These are phyloP conservation scores for Fusarium agapanthi DNA, from an alignment of 2,329 filamentous ascomycete species.

Conservation along the genomic window DNA sequence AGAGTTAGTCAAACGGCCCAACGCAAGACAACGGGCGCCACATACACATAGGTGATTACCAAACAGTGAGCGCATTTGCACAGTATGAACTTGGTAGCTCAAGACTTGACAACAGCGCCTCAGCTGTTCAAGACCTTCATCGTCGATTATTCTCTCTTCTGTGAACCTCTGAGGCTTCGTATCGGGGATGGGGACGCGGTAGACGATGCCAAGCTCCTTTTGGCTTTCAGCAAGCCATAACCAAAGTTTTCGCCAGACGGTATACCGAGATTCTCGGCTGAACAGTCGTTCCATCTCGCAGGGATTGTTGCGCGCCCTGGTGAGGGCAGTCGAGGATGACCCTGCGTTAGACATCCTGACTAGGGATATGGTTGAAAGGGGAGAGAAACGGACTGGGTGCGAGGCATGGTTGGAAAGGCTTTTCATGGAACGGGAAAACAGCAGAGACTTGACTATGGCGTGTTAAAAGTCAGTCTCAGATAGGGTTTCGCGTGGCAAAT, in stretches of 20 bases:
- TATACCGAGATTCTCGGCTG: background rate
- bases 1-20: background rate
- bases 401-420: background rate
- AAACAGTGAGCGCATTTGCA: background rate
- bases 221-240: background rate
- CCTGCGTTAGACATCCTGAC: background rate
- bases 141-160: background rate
- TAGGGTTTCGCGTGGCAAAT: background rate
- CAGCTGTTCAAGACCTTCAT: background rate
- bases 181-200: background rate
- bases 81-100: rapidly evolving
- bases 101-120: background rate
- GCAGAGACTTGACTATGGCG: no score
- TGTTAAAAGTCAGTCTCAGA: no score
- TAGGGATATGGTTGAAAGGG: background rate
- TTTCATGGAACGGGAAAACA: rapidly evolving
- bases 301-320: background rate
- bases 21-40: no score
- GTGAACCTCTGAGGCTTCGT: background rate
- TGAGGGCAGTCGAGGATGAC: rapidly evolving
- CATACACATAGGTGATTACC: background rate
- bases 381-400: background rate
- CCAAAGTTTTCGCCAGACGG: background rate
- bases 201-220: background rate
- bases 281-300: background rate